These are phyloP conservation scores for Aspergillus pseudotamarii DNA, from an alignment of 2,329 filamentous ascomycete genomes.

Conservation along the genomic window DNA sequence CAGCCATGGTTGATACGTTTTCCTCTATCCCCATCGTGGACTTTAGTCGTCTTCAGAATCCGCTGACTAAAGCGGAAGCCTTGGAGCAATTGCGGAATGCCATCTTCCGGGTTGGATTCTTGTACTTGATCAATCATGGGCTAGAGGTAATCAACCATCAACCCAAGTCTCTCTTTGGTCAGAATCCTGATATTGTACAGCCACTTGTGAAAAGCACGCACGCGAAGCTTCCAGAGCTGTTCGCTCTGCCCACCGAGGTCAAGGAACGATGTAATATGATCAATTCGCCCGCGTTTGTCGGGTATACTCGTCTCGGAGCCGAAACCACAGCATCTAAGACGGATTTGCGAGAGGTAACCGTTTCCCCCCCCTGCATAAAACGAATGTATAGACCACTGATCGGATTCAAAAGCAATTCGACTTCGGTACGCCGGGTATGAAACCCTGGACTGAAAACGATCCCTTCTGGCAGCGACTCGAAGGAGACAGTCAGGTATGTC, in stretches of 20 bases:
- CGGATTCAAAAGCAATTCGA: slow-evolving; percentile 47
- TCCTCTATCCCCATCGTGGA: slow-evolving; percentile 36
- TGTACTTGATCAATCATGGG: slow-evolving; percentile 40
- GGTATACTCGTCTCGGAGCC: slow-evolving; percentile 38
- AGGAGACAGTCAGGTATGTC: slow-evolving; percentile 30
- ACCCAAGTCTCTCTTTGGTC: neutral
- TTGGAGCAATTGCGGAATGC: slow-evolving; percentile 33
- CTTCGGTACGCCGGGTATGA: slow-evolving; percentile 37
- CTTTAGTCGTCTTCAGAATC: slow-evolving; percentile 28
- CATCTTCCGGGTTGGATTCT: slow-evolving; percentile 39
- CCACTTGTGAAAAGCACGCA: slow-evolving; percentile 26
- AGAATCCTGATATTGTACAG: slow-evolving; percentile 12
- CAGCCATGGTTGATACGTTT: slow-evolving; percentile 28
- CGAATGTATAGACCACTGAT: neutral
- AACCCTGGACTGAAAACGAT: slow-evolving; percentile 44
- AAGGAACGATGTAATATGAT: slow-evolving; percentile 37
- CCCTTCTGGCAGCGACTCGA: slow-evolving; percentile 44
- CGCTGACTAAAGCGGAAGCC: slow-evolving; percentile 27
- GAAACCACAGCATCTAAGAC: slow-evolving; percentile 37
- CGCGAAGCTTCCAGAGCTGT: slow-evolving; percentile 27
- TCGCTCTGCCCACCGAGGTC: slow-evolving; percentile 27
- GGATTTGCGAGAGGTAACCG: slow-evolving; percentile 34
- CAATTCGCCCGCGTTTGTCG: slow-evolving; percentile 36
- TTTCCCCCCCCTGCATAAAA: too few species aligned
- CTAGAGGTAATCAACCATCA: slow-evolving; percentile 27